Evolutionary conservation across 768 basidiomycete genomes (phyloP).

Genomic region (Stropharia rugosoannulata): DNA sequence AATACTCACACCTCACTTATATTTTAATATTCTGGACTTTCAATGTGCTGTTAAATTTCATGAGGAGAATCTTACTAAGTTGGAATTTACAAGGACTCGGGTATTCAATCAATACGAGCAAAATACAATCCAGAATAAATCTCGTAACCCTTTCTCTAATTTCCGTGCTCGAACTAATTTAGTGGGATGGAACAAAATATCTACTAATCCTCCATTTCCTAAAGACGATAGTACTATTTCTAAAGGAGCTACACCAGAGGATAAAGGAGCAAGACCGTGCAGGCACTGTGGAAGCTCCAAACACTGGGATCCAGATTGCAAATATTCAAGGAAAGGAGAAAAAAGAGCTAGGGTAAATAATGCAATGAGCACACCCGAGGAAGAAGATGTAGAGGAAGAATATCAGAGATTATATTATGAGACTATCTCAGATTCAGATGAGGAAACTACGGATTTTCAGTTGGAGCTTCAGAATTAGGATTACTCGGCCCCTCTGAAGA

Average conservation of each 20-base stretch:
- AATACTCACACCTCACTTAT: constrained; percentile 27
- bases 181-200: constrained; percentile 5
- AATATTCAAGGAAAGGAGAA: constrained; percentile 14
- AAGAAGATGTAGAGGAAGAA: no score
- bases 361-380: no score
- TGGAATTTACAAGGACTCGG: no score
- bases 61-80: no score
- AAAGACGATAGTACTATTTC: constrained; percentile 20
- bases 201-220: constrained; percentile 15
- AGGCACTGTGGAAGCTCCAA: constrained; percentile 28
- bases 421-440: no score
- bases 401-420: not conserved
- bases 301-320: constrained; percentile 33
- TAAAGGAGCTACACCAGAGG: constrained; percentile 9
- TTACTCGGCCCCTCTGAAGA: no score
- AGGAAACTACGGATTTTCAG: no score
- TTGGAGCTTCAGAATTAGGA: no score
- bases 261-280: constrained; percentile 26
- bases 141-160: not conserved
- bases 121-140: no score
- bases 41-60: constrained; percentile 17
- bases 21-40: constrained; percentile 18
- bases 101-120: no score
- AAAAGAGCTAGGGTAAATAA: constrained; percentile 3
- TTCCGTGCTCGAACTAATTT: not conserved